Evolutionary conservation across 73 alveolate genomes (phyloP).

Genomic region (Symbiodinium natans): DNA sequence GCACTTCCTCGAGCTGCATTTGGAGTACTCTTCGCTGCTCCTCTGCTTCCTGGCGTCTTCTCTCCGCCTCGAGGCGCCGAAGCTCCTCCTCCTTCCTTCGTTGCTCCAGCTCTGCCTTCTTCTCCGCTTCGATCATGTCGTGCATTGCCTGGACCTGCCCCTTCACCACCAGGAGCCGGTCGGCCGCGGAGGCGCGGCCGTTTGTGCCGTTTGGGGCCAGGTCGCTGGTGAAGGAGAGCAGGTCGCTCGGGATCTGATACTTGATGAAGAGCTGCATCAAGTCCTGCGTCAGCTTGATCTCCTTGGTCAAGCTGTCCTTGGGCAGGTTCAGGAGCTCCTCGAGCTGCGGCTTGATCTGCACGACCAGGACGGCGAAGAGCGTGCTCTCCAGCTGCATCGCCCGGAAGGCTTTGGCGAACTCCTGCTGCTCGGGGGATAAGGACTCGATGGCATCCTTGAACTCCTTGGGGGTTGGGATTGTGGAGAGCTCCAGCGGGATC

Average conservation of each 20-base stretch:
- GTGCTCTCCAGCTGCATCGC: constrained; percentile 94
- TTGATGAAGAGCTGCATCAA: constrained; percentile 85
- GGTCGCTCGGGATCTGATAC: constrained; percentile 92
- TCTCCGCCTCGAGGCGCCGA: background rate
- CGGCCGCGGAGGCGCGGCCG: constrained; percentile 12
- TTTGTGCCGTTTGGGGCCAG: constrained; percentile 40
- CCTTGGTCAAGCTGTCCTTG: constrained; percentile 52
- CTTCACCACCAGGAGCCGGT: constrained; percentile 60
- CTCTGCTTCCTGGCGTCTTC: background rate
- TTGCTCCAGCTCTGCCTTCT: constrained; percentile 25
- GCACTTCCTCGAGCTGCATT: too few relatives aligned
- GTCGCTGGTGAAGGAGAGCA: constrained; percentile 37
- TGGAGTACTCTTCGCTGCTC: background rate
- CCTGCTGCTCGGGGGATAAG: constrained; percentile 38
- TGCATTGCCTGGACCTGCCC: constrained; percentile 56
- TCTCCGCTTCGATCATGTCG: constrained; percentile 48
- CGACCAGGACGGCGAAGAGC: constrained; percentile 30
- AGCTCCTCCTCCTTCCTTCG: constrained; percentile 58
- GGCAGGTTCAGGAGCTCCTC: constrained; percentile 55
- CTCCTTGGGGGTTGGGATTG: constrained; percentile 92
- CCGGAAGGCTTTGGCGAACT: constrained; percentile 35
- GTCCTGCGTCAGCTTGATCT: constrained; percentile 94
- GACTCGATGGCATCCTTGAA: constrained; percentile 72
- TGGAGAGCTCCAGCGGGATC: constrained; percentile 71
- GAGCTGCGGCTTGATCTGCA: constrained; percentile 85